Evolutionary conservation across 2,329 filamentous ascomycete genomes (phyloP), one percentile per base, ranked within the genome.

Genomic region (Fusarium pilosicola): DNA sequence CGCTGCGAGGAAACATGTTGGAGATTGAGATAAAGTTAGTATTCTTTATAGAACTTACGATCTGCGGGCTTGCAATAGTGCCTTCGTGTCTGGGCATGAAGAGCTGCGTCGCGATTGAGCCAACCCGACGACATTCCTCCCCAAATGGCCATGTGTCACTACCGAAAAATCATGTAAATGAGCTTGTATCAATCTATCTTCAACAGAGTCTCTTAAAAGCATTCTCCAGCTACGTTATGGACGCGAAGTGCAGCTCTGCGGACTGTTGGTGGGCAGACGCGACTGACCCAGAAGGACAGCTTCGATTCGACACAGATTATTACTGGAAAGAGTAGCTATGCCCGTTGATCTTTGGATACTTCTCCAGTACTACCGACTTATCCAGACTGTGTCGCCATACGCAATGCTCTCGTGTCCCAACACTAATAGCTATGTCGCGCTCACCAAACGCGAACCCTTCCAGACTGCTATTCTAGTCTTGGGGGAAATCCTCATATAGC

Each of bases 401-500:
- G 11, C n/a, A 24, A 44, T 45, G 11, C 17, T 45, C 17, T 18
- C 11, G 11, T 15, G 10, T 18, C 42, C 6, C n/a, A n/a, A 24
- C 42, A 45, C 42, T 3, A 28, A 22, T 20, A 46, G 24, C 13
- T 28, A 7, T 28, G 6, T 22, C 9, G 18, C 9, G 18, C 18
- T 22, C 18, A 15, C 26, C 18, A 22, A 28, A 46, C 6, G 13
- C 18, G 44, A 14, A 10, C 24, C 24, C 24, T 28, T 46, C 24
- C 24, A 12, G 18, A 0, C 24, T 46, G 44, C 44, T 49, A 7
- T 32, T 32, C 24, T 55, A 55, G 15, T 41, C 52, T 30, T 41
- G 52, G 14, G 52, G 20, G 10, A 55, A 30, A 17, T 41, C 26
- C 7, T 41, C 11, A 30, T 55, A n/a, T 2, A 81, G 64, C 78